Evolutionary conservation across 31 red algal genomes (phyloP), one percentile per base, ranked within the genome.

Genomic region (Asparagopsis taxiformis): DNA sequence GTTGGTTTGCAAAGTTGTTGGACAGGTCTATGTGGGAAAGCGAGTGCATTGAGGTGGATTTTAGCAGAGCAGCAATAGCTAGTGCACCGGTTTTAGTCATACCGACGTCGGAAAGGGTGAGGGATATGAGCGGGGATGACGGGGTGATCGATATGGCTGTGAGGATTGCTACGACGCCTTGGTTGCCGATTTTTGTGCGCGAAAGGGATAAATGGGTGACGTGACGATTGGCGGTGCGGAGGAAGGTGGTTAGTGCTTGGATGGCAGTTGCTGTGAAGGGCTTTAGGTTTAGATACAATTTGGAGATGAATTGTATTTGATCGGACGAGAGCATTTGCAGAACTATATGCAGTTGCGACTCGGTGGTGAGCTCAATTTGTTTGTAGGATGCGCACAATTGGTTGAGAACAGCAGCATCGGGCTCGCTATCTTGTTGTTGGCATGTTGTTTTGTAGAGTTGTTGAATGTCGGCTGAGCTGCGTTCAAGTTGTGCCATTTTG

Each of bases 1-100:
- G 61, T 54, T 67, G 31, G 46, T 79, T 79, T 13, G 75, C 75
- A 26, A 30, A 15, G 48, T 79, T 79, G 62, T 79, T 79, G 31
- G 75, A 79, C 1, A 79, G 34, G 35, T 79, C 75, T 11, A 79
- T 31, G 20, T 55, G 51, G 1, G 17, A 19, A 11, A 79, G 49
- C 0, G 10, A 11, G 2, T 32, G 1, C 25, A 79, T 59, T 23
- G 46, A 6, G 16, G n/a, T 23, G 8, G 49, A 23, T 9, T 6
- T 6, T 3, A 79, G 75, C 46, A 79, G 44, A 15, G 59, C 58
- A 7, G 75, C 75, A 15, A 79, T 32, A 31, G 61, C 44, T 2
- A 32, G 0, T 1, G 75, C 75, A 31, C 39, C 75, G 22, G 24
- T 64, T 3, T 1, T 0, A 48, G 61, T 64, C 1, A 79, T 36